These are phyloP conservation scores for Earliella scabrosa DNA, from an alignment of 1,284 basidiomycete species.

Conservation along the genomic window DNA sequence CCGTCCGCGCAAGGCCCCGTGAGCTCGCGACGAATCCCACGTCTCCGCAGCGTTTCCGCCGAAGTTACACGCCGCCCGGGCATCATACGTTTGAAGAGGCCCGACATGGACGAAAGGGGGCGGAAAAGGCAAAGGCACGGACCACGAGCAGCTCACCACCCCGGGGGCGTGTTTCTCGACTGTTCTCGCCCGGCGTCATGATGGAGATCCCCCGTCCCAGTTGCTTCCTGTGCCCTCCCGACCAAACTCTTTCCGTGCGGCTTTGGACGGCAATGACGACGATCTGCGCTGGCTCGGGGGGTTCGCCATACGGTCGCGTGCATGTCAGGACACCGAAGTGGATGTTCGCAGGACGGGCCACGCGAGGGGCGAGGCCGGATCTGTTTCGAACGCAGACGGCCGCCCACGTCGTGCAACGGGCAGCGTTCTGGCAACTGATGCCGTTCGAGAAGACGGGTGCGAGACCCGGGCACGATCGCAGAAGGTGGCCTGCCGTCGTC, in stretches of 20 bases:
- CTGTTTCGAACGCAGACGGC: constrained; percentile 9
- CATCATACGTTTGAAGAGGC: constrained; percentile 2
- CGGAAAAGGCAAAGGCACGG: constrained; percentile 11
- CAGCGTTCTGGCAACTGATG: constrained; percentile 9
- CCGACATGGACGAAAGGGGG: constrained; percentile 10
- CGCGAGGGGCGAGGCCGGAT: constrained; percentile 6
- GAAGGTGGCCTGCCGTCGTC: constrained; percentile 17
- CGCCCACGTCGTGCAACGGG: constrained; percentile 4
- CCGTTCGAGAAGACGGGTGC: constrained; percentile 9
- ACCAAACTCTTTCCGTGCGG: constrained; percentile 1
- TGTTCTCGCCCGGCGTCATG: constrained; percentile 14
- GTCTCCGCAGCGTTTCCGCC: constrained; percentile 13
- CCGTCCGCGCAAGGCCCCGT: no score
- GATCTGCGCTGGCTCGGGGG: constrained; percentile 13
- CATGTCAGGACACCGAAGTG: constrained; percentile 1
- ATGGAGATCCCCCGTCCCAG: constrained; percentile 9
- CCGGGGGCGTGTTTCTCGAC: constrained; percentile 8
- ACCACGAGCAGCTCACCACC: neutral
- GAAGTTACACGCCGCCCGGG: constrained; percentile 1
- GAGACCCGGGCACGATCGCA: constrained; percentile 8
- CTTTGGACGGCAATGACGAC: constrained; percentile 7
- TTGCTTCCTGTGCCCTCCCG: constrained; percentile 9
- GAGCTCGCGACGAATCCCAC: no score
- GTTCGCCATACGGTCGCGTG: neutral
- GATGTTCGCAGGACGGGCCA: neutral